Evolutionary conservation across 2,329 filamentous ascomycete genomes (phyloP).

Genomic region (Penicillium sp.): DNA sequence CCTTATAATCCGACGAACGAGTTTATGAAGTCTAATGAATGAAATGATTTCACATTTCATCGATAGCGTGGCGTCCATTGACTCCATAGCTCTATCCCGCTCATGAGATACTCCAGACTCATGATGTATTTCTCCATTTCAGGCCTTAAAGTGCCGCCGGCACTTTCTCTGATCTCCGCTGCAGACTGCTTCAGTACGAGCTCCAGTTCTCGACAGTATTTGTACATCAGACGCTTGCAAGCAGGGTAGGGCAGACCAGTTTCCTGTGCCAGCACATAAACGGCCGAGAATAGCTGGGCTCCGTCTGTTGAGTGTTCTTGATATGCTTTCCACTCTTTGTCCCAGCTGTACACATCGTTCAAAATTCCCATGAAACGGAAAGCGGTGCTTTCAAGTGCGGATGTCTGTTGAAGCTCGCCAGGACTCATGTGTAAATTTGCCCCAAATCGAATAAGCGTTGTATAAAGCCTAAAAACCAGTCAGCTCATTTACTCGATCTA

Average conservation of each 20-base stretch:
- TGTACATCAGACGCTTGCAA: slow-evolving; percentile 18
- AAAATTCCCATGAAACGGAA: slow-evolving; percentile 19
- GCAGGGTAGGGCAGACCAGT: slow-evolving; percentile 14
- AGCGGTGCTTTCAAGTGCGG: slow-evolving; percentile 11
- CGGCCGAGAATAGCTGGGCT: slow-evolving; percentile 15
- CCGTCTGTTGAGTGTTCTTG: slow-evolving; percentile 14
- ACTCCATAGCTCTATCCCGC: slow-evolving; percentile 20
- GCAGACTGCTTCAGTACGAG: slow-evolving; percentile 6
- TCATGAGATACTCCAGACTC: slow-evolving; percentile 19
- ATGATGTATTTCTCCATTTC: slow-evolving; percentile 17
- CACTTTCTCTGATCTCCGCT: not conserved
- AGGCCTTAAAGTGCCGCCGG: not conserved
- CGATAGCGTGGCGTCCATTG: slow-evolving; percentile 21
- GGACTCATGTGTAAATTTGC: slow-evolving; percentile 12
- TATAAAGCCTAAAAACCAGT: slow-evolving; percentile 12
- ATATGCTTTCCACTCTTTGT: slow-evolving; percentile 18
- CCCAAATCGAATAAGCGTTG: slow-evolving; percentile 19
- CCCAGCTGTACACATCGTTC: slow-evolving; percentile 25
- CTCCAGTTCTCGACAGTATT: slow-evolving; percentile 22
- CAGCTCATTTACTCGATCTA: no score
- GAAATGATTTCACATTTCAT: not conserved
- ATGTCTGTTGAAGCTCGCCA: slow-evolving; percentile 3
- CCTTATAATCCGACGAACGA: not conserved
- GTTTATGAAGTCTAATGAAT: not conserved
- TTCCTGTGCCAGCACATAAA: slow-evolving; percentile 18